phyloP scores from a whole-genome alignment of 169 alveolate species.

The Eimeria nieschulzi region DNA sequence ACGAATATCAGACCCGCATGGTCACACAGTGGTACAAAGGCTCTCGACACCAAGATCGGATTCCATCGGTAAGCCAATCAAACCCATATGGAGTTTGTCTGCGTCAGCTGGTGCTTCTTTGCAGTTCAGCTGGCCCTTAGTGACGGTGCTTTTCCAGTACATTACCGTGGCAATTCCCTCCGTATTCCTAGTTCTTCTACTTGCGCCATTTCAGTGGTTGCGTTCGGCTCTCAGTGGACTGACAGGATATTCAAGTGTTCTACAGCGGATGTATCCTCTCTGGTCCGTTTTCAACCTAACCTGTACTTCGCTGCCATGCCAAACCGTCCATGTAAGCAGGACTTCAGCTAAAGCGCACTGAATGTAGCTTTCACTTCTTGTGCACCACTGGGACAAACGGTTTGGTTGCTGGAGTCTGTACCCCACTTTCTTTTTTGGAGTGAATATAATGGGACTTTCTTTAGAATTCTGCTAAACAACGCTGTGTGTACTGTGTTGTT shows the following conservation, averaged over 20 bases:
- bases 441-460: background rate
- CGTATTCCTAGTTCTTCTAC: no score
- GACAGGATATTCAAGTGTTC: constrained; percentile 60
- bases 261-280: constrained; percentile 14
- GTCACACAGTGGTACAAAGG: constrained; percentile 87
- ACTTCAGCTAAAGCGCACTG: background rate
- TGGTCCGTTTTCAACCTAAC: constrained; percentile 3
- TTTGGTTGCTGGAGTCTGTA: background rate
- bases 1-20: constrained; percentile 83
- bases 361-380: background rate
- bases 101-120: background rate
- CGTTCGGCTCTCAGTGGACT: constrained; percentile 20
- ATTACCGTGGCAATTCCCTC: no score
- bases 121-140: background rate
- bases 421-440: background rate
- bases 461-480: background rate
- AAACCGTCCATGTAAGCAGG: constrained; percentile 8
- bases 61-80: constrained; percentile 81
- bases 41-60: constrained; percentile 80
- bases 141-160: no score
- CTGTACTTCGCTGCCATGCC: constrained; percentile 48
- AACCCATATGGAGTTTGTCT: no score
- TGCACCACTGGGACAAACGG: background rate
- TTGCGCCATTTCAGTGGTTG: no score
- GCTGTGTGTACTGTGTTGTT: background rate